A percentile compares a stretch with the other conserved stretches of the same genome.
Evolutionary conservation across 352 stramenopile genomes (phyloP).

Genomic region (Pythium scleroteichum): DNA sequence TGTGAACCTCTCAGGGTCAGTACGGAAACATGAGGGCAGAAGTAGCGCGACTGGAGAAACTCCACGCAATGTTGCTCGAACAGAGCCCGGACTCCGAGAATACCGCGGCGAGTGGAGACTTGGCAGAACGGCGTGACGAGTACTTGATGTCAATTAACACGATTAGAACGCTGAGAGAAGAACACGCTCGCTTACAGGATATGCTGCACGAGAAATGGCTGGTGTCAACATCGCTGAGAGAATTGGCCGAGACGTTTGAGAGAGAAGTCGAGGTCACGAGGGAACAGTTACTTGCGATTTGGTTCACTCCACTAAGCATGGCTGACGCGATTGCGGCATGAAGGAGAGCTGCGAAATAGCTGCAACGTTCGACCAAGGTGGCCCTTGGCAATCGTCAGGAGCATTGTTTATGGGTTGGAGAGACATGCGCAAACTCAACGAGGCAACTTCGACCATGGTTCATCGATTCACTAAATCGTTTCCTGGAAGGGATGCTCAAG

Average conservation of each 20-base stretch:
- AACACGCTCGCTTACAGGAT: slow-evolving; percentile 15
- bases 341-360: slow-evolving; percentile 20
- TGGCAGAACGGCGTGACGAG: background rate
- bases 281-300: slow-evolving; percentile 15
- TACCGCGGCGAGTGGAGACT: background rate
- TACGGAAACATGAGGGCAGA: slow-evolving; percentile 17
- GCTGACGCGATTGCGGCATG: slow-evolving; percentile 15
- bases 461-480: slow-evolving; percentile 23
- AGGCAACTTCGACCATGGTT: slow-evolving; percentile 20
- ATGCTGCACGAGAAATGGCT: slow-evolving; percentile 20
- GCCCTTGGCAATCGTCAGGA: slow-evolving; percentile 22
- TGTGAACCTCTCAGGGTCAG: slow-evolving; percentile 10
- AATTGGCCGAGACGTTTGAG: slow-evolving; percentile 13
- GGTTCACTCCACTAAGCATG: slow-evolving; percentile 17
- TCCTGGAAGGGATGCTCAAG: background rate
- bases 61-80: slow-evolving; percentile 2
- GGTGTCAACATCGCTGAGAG: slow-evolving; percentile 9
- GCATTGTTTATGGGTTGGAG: slow-evolving; percentile 27
- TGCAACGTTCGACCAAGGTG: slow-evolving; percentile 17
- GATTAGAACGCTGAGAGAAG: slow-evolving; percentile 13
- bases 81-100: background rate
- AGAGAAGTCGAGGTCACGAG: slow-evolving; percentile 22
- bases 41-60: slow-evolving; percentile 15
- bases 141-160: slow-evolving; percentile 13
- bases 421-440: slow-evolving; percentile 25